These are phyloP conservation scores for Cryptosporidium baileyi DNA, from an alignment of 169 alveolate genomes.

Conservation along the genomic window DNA sequence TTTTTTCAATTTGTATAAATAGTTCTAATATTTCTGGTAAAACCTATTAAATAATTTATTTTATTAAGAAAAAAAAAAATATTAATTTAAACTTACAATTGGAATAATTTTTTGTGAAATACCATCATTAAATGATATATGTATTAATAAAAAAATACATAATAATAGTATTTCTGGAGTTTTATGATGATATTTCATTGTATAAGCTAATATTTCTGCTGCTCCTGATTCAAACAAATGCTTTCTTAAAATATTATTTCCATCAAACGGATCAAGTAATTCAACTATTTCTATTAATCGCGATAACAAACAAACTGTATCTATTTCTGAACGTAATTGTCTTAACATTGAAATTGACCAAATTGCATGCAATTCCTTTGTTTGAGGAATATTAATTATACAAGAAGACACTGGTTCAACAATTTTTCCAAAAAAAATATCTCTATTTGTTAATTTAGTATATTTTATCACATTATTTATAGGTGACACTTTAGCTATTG, in stretches of 20 bases:
- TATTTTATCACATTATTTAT: background rate
- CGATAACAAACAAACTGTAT: constrained; percentile 42
- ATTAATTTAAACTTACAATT: constrained; percentile 2
- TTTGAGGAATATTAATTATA: constrained; percentile 22
- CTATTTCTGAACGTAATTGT: constrained; percentile 34
- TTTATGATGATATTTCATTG: background rate
- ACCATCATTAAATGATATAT: constrained; percentile 45
- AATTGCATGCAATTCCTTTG: constrained; percentile 37
- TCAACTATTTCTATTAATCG: constrained; percentile 48
- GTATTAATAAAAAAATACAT: constrained; percentile 26
- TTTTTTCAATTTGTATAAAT: background rate
- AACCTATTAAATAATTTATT: background rate
- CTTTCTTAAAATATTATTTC: constrained; percentile 13
- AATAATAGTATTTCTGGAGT: constrained; percentile 27
- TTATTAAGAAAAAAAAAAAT: background rate
- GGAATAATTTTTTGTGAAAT: constrained; percentile 28
- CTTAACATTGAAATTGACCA: constrained; percentile 47
- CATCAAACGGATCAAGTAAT: constrained; percentile 47
- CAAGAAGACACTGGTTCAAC: background rate
- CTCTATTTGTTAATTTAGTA: background rate
- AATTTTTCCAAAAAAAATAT: background rate
- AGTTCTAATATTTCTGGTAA: constrained; percentile 46
- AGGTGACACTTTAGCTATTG: background rate
- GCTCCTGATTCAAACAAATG: constrained; percentile 64
- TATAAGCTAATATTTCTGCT: constrained; percentile 18